A percentile compares a stretch with the other conserved stretches of the same genome.
These are phyloP conservation scores for Cryptococcus sp. DNA, from an alignment of 1,284 basidiomycete genomes.

Conservation along the genomic window DNA sequence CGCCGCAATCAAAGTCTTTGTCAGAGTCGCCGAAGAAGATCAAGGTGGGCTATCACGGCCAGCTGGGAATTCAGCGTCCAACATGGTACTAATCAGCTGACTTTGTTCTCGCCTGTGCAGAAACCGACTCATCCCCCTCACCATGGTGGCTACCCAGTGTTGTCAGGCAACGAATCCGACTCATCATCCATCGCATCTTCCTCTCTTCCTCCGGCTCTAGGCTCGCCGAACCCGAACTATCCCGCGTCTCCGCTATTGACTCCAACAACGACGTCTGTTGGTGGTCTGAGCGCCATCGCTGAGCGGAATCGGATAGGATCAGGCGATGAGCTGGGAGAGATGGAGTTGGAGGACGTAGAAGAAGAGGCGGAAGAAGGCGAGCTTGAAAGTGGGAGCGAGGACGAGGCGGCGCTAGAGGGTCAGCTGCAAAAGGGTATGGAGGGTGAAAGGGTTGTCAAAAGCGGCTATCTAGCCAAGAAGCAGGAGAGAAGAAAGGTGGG, in stretches of 20 bases:
- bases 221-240: constrained; percentile 12
- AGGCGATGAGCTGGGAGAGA: constrained; percentile 53
- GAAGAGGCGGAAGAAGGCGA: constrained; percentile 64
- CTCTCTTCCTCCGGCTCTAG: constrained; percentile 49
- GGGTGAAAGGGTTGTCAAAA: constrained; percentile 79
- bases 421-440: constrained; percentile 62
- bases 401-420: constrained; percentile 45
- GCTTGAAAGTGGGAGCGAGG: constrained; percentile 22
- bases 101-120: neutral
- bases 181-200: constrained; percentile 68
- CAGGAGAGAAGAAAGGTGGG: constrained; percentile 92
- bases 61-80: no score
- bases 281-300: constrained; percentile 39
- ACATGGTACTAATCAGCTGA: neutral
- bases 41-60: neutral
- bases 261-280: constrained; percentile 25
- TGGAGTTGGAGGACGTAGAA: constrained; percentile 69
- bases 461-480: constrained; percentile 92
- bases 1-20: constrained; percentile 19
- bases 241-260: constrained; percentile 30
- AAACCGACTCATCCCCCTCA: constrained; percentile 20
- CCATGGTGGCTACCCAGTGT: constrained; percentile 2
- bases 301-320: constrained; percentile 22
- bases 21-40: constrained; percentile 11
- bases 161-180: constrained; percentile 79